Evolutionary conservation across 331 rosid genomes (phyloP).

Genomic region (Prunus yedoensis): DNA sequence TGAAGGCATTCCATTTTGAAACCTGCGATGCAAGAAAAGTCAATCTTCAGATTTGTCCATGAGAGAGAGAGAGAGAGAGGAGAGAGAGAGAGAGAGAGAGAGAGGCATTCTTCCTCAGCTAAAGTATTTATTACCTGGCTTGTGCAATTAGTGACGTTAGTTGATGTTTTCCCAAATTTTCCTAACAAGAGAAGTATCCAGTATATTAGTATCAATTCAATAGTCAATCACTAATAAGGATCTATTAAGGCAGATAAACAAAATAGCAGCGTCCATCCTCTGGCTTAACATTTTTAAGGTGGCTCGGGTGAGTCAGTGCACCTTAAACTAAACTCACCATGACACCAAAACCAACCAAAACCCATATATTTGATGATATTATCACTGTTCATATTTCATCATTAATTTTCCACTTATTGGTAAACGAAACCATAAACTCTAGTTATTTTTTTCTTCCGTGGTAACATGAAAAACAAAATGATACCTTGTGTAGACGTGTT

Average conservation of each 20-base stretch:
- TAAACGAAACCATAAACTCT: not conserved
- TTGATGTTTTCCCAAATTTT: slow-evolving; percentile 57
- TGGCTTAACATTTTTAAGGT: slow-evolving; percentile 3
- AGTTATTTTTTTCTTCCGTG: not conserved
- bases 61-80: too few species aligned
- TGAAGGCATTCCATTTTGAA: slow-evolving; percentile 56
- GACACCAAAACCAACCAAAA: not conserved
- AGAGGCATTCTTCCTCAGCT: not conserved
- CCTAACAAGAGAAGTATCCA: slow-evolving; percentile 39
- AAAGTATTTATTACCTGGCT: slow-evolving; percentile 40
- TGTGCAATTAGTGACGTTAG: slow-evolving; percentile 48
- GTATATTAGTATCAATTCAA: not conserved
- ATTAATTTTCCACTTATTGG: not conserved
- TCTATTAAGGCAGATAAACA: not conserved
- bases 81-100: not conserved
- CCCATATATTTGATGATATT: not conserved
- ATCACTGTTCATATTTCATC: not conserved
- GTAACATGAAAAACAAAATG: slow-evolving; percentile 8
- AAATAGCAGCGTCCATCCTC: not conserved
- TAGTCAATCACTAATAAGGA: not conserved
- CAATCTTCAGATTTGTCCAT: slow-evolving; percentile 18
- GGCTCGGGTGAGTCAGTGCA: not conserved
- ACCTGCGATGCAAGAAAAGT: slow-evolving; percentile 33
- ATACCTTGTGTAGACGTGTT: slow-evolving; percentile 53
- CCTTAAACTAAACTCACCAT: slow-evolving; percentile 1